These are phyloP conservation scores for Aspergillus caelatus DNA, from an alignment of 2,329 filamentous ascomycete species.

Conservation along the genomic window DNA sequence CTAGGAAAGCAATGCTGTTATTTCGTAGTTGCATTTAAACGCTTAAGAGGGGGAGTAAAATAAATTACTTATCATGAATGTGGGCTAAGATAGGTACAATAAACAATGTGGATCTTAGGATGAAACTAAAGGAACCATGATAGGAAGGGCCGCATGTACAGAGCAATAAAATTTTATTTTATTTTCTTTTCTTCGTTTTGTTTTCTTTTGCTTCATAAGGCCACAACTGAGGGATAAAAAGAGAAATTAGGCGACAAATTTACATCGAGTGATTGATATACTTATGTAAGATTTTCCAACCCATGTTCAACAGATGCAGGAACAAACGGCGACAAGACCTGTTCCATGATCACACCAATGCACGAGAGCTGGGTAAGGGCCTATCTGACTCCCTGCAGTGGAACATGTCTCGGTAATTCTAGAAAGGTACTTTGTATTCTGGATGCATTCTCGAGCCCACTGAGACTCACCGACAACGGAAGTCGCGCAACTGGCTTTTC, in stretches of 20 bases:
- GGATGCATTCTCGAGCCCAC: not conserved
- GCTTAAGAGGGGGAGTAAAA: not conserved
- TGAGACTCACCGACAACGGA: not conserved
- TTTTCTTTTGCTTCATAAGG: too few species aligned
- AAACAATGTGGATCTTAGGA: slow-evolving; percentile 7
- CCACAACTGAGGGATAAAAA: too few species aligned
- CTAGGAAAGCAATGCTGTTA: not conserved
- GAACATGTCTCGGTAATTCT: not conserved
- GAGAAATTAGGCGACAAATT: too few species aligned
- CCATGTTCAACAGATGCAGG: not conserved
- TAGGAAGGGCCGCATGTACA: too few species aligned
- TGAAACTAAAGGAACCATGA: not conserved
- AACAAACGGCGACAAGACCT: not conserved
- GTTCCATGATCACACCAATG: not conserved
- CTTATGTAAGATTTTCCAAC: not conserved
- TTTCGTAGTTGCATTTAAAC: not conserved
- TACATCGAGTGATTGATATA: too few species aligned
- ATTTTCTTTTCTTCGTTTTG: too few species aligned
- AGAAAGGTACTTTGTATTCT: not conserved
- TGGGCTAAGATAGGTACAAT: not conserved
- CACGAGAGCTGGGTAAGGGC: not conserved
- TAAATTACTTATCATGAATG: not conserved
- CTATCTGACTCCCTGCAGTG: not conserved
- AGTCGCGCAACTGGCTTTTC: not conserved
- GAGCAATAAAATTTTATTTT: too few species aligned